A percentile compares a stretch with the other conserved stretches of the same genome.
Conservation (phyloP, 177 flowering plant species). For the Tripterygium wilfordii region DNA sequence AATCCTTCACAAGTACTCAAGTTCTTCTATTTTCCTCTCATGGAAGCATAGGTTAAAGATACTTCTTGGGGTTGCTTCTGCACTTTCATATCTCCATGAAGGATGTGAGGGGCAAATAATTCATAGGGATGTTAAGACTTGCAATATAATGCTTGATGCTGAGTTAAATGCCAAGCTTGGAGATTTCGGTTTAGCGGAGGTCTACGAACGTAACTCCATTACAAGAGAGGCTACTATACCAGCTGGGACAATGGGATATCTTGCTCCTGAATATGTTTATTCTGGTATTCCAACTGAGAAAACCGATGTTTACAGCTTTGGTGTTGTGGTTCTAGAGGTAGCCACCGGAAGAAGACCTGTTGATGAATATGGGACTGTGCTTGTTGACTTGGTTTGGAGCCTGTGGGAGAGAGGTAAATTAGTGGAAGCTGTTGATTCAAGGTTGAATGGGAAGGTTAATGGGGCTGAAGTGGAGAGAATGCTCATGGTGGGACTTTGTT, state of each 20-base stretch:
- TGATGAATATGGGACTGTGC: slow-evolving; percentile 31
- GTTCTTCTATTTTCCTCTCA: slow-evolving; percentile 20
- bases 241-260: slow-evolving; percentile 72
- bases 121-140: slow-evolving; percentile 68
- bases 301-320: slow-evolving; percentile 71
- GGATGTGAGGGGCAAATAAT: slow-evolving; percentile 69
- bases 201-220: slow-evolving; percentile 33
- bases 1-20: slow-evolving; percentile 31
- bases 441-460: slow-evolving; percentile 34
- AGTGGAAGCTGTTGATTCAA: slow-evolving; percentile 43
- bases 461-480: slow-evolving; percentile 40
- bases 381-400: slow-evolving; percentile 55
- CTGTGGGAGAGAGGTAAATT: slow-evolving; percentile 48
- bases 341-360: slow-evolving; percentile 52
- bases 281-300: slow-evolving; percentile 53
- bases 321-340: slow-evolving; percentile 63
- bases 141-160: slow-evolving; percentile 64
- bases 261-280: slow-evolving; percentile 71
- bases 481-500: slow-evolving; percentile 59
- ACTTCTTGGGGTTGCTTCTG: slow-evolving; percentile 58
- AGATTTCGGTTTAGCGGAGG: slow-evolving; percentile 73
- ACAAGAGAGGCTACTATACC: slow-evolving; percentile 44
- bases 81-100: slow-evolving; percentile 63
- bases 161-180: slow-evolving; percentile 68
- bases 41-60: slow-evolving; percentile 48